These are phyloP conservation scores for Pulveroboletus sp. DNA, from an alignment of 768 basidiomycete genomes.

Conservation along the genomic window DNA sequence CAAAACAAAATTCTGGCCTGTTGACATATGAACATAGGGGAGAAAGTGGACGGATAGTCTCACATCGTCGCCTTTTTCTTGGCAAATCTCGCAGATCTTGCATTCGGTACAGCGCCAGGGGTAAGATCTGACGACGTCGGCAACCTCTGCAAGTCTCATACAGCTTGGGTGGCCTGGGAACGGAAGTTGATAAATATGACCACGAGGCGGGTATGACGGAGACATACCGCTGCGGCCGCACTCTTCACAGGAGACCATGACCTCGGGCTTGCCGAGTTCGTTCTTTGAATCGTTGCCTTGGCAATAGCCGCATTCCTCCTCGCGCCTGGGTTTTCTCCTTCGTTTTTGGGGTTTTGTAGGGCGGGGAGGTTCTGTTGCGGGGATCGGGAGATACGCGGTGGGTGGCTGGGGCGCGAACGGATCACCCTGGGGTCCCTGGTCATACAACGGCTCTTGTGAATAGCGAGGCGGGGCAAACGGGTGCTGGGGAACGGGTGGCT, in stretches of 20 bases:
- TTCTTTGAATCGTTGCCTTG: conserved; percentile 62
- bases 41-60: conserved; percentile 32
- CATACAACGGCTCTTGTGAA: conserved; percentile 44
- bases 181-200: neutral
- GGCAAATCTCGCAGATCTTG: conserved; percentile 88
- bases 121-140: conserved; percentile 64
- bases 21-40: conserved; percentile 17
- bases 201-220: neutral
- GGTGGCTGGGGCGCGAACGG: conserved; percentile 71
- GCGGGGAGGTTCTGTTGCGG: conserved; percentile 40
- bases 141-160: conserved; percentile 59
- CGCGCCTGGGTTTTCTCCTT: conserved; percentile 46
- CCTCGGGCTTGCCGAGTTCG: conserved; percentile 54
- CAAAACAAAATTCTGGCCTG: conserved; percentile 86
- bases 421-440: conserved; percentile 78
- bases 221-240: conserved; percentile 81
- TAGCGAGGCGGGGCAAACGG: conserved; percentile 17
- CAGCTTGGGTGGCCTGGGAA: conserved; percentile 82
- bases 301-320: conserved; percentile 79
- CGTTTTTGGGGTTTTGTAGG: conserved; percentile 46
- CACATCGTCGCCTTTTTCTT: conserved; percentile 86
- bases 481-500: conserved; percentile 31
- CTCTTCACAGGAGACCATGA: conserved; percentile 74
- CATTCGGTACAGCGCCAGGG: conserved; percentile 90
- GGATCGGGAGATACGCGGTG: conserved; percentile 49